Conservation (phyloP, 2,329 filamentous ascomycete genomes). For the Sporothrix euskadiensis region DNA sequence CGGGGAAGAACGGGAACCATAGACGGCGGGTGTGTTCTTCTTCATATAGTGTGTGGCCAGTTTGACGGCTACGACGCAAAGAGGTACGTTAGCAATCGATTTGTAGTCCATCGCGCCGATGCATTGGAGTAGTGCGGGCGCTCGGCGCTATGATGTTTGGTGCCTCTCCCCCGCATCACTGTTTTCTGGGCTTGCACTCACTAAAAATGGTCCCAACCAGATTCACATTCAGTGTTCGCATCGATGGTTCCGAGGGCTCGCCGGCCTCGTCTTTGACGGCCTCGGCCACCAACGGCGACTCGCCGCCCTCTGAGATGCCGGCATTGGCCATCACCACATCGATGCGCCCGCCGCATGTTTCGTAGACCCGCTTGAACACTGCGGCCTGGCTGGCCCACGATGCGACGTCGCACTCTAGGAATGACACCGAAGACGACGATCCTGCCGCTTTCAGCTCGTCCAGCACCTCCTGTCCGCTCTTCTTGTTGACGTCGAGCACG, state of each 20-base stretch:
- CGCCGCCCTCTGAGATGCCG: constrained; percentile 48
- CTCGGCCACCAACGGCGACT: constrained; percentile 37
- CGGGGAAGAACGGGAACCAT: background rate
- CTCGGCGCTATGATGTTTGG: background rate
- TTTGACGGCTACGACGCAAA: constrained; percentile 41
- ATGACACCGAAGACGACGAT: constrained; percentile 33
- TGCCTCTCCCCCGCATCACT: background rate
- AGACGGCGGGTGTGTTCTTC: constrained; percentile 41
- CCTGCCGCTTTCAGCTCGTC: constrained; percentile 35
- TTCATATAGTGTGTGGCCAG: constrained; percentile 53
- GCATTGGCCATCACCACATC: constrained; percentile 55
- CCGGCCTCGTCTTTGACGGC: constrained; percentile 31
- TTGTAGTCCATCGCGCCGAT: background rate
- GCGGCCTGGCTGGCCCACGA: constrained; percentile 42
- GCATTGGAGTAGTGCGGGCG: background rate
- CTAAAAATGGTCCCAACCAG: constrained; percentile 48
- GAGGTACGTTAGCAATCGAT: background rate
- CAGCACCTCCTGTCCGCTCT: constrained; percentile 35
- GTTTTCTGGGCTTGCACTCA: constrained; percentile 36
- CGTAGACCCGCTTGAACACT: constrained; percentile 36
- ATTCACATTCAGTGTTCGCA: constrained; percentile 44
- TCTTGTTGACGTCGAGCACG: constrained; percentile 41
- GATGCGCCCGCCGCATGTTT: constrained; percentile 36
- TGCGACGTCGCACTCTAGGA: constrained; percentile 42
- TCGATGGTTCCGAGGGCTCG: constrained; percentile 40